phyloP scores from a whole-genome alignment of 164 flowering plant genomes.

The Vitis vinifera region DNA sequence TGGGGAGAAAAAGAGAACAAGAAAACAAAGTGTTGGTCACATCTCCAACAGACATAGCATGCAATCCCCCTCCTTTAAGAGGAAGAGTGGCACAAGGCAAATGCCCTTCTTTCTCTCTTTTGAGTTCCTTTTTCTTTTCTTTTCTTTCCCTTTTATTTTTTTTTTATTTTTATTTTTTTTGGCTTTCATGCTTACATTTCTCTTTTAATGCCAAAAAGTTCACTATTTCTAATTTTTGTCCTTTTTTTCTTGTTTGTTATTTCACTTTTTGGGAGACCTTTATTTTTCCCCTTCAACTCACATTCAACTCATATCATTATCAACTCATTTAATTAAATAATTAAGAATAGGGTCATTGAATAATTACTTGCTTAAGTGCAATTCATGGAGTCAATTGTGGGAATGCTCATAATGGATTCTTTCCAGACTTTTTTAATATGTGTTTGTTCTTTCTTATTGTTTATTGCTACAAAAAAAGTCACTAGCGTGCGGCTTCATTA shows the following conservation, averaged over 20 bases:
- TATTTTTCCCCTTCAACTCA: constrained; percentile 11
- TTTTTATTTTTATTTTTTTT: constrained; percentile 1
- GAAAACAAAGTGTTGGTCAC: not conserved
- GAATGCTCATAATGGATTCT: not conserved
- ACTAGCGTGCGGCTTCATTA: constrained; percentile 7
- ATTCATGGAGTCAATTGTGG: constrained; percentile 2
- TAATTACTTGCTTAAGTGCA: constrained; percentile 15
- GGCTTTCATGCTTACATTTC: too few species aligned
- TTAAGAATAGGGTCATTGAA: constrained; percentile 3
- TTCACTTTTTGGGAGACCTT: not conserved
- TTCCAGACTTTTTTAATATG: not conserved
- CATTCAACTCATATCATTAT: constrained; percentile 16
- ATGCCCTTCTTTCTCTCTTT: not conserved
- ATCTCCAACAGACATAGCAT: not conserved
- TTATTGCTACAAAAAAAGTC: constrained; percentile 3
- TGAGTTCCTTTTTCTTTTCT: not conserved
- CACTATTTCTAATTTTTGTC: not conserved
- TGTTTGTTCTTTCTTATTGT: not conserved
- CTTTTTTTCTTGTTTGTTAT: not conserved
- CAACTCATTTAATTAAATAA: not conserved
- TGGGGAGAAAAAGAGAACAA: not conserved
- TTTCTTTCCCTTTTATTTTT: not conserved
- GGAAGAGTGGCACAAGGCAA: not conserved
- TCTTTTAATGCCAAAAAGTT: not conserved
- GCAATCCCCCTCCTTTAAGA: not conserved